Evolutionary conservation across 2,329 filamentous ascomycete genomes (phyloP).

Genomic region (Microsporum audouinii): DNA sequence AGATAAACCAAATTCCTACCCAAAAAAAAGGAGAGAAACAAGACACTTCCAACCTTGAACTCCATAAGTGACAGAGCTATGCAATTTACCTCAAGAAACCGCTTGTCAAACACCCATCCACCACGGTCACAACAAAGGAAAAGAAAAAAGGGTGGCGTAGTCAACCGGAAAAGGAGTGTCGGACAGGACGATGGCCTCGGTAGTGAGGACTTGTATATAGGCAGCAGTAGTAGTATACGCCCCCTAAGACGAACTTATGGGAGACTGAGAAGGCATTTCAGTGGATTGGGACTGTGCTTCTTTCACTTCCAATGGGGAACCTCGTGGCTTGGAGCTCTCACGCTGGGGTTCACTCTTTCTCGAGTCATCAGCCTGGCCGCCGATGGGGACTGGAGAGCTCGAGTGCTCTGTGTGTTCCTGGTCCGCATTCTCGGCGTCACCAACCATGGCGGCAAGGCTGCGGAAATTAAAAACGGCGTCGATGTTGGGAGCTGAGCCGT

Average conservation of each 20-base stretch:
- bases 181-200: not conserved
- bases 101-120: not conserved
- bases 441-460: slow-evolving; percentile 75
- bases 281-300: slow-evolving; percentile 9
- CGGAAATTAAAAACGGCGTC: slow-evolving; percentile 89
- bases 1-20: not conserved
- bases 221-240: no score
- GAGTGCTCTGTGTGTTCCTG: slow-evolving; percentile 10
- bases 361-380: not conserved
- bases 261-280: not conserved
- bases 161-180: not conserved
- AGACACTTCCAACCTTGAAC: not conserved
- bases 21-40: not conserved
- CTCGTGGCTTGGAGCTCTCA: not conserved
- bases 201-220: not conserved
- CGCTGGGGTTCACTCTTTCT: not conserved
- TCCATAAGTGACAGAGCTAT: not conserved
- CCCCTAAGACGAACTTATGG: not conserved
- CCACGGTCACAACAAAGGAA: not conserved
- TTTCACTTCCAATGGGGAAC: not conserved
- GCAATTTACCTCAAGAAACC: not conserved
- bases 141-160: not conserved
- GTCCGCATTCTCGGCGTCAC: slow-evolving; percentile 44
- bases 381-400: not conserved
- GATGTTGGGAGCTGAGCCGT: slow-evolving; percentile 39